Evolutionary conservation across 805 yeast genomes (phyloP).

Genomic region (Nakazawaea wickerhamii): DNA sequence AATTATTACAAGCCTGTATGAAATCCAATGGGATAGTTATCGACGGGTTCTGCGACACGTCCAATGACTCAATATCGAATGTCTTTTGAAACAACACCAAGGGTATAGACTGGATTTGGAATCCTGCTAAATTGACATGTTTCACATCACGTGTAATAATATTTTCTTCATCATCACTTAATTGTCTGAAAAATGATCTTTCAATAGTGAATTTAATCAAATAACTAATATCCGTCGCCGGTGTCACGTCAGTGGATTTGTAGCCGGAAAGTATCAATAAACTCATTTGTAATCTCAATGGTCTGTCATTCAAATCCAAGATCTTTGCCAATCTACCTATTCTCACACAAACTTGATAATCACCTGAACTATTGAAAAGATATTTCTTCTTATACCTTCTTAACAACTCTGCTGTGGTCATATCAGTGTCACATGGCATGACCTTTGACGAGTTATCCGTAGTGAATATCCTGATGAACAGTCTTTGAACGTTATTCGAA

Average conservation of each 20-base stretch:
- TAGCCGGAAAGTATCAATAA: slow-evolving; percentile 74
- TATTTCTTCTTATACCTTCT: slow-evolving; percentile 72
- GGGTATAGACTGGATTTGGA: slow-evolving; percentile 80
- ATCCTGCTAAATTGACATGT: slow-evolving; percentile 65
- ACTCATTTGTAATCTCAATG: slow-evolving; percentile 71
- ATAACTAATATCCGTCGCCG: slow-evolving; percentile 78
- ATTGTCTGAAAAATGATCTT: slow-evolving; percentile 52
- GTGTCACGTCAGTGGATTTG: slow-evolving; percentile 65
- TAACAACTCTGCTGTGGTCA: slow-evolving; percentile 70
- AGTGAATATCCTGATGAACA: slow-evolving; percentile 13
- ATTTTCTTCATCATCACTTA: slow-evolving; percentile 68
- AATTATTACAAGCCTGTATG: slow-evolving; percentile 70
- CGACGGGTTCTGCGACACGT: slow-evolving; percentile 83
- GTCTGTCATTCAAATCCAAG: slow-evolving; percentile 66
- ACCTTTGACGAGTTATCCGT: slow-evolving; percentile 31
- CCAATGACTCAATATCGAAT: slow-evolving; percentile 71
- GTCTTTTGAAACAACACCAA: slow-evolving; percentile 76
- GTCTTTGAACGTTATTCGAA: slow-evolving; percentile 6
- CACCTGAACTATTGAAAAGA: slow-evolving; percentile 62
- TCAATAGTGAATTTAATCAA: slow-evolving; percentile 76
- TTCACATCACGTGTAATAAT: slow-evolving; percentile 59
- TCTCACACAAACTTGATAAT: slow-evolving; percentile 68
- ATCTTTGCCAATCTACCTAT: slow-evolving; percentile 75
- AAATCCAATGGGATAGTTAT: slow-evolving; percentile 80
- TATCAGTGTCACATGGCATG: slow-evolving; percentile 70